Conservation (phyloP, 352 stramenopile species). For the Halophytophthora batemanensis region DNA sequence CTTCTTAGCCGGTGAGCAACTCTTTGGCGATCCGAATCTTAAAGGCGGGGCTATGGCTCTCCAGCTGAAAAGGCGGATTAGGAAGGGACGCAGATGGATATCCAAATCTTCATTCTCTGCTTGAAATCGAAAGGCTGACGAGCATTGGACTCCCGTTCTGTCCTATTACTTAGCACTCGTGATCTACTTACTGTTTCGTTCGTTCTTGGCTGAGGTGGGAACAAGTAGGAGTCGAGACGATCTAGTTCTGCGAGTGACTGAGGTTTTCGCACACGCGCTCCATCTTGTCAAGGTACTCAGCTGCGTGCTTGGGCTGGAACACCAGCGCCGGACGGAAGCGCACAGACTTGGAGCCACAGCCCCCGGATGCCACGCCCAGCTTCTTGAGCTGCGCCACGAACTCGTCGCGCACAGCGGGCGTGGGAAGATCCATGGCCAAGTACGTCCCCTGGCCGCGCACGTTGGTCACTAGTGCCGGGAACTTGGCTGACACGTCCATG, state of each 20-base stretch:
- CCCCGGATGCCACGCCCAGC: conserved; percentile 58
- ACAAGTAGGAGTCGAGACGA: neutral
- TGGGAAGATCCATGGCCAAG: conserved; percentile 74
- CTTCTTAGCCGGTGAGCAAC: no score
- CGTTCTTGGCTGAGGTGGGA: no score
- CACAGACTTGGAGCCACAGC: conserved; percentile 63
- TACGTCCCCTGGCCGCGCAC: conserved; percentile 80
- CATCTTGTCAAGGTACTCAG: conserved; percentile 64
- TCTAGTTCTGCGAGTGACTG: conserved; percentile 14
- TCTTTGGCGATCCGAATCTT: no score
- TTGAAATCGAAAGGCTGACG: no score
- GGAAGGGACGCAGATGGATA: no score
- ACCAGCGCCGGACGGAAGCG: conserved; percentile 76
- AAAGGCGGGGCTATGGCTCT: no score
- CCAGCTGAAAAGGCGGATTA: no score
- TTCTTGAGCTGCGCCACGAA: conserved; percentile 59
- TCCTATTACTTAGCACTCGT: no score
- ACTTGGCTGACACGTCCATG: conserved; percentile 37
- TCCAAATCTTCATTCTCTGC: no score
- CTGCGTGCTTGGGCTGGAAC: conserved; percentile 75
- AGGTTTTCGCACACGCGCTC: conserved; percentile 6
- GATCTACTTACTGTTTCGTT: no score
- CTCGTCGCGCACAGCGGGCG: conserved; percentile 54
- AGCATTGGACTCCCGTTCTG: no score
- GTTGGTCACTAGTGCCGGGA: conserved; percentile 61